Percentiles rank a stretch among this genome's conserved stretches.
These are phyloP conservation scores for Fraxinus anomala DNA, from an alignment of 257 asterid genomes.

Conservation along the genomic window DNA sequence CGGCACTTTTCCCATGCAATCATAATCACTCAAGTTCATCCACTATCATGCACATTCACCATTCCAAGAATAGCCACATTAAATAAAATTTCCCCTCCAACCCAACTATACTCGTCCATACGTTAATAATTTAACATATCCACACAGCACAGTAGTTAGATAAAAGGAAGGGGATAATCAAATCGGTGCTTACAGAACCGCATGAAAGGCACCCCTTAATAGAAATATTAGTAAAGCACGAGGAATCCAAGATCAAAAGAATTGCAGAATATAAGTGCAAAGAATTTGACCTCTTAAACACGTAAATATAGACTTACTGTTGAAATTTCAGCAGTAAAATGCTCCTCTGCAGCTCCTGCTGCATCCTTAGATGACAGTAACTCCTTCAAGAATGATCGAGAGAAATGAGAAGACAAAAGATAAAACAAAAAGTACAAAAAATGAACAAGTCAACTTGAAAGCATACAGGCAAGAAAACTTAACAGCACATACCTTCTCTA, in stretches of 20 bases:
- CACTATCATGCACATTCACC: neutral
- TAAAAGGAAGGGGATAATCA: slow-evolving; percentile 1
- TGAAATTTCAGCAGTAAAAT: slow-evolving; percentile 69
- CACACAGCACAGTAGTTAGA: slow-evolving; percentile 5
- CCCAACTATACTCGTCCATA: neutral
- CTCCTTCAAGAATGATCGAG: neutral
- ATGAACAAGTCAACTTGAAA: slow-evolving; percentile 12
- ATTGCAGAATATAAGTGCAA: neutral
- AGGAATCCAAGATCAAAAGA: slow-evolving; percentile 6
- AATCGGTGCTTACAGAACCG: neutral
- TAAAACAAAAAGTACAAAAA: slow-evolving; percentile 6
- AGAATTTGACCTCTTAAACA: neutral
- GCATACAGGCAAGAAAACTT: neutral
- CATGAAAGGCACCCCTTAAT: neutral
- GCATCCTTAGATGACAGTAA: slow-evolving; percentile 67
- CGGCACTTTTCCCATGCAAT: neutral
- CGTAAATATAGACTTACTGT: slow-evolving; percentile 51
- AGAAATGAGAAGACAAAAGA: slow-evolving; percentile 18
- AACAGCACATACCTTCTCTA: slow-evolving; percentile 35
- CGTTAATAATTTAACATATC: neutral
- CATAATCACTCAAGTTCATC: neutral
- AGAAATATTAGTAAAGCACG: slow-evolving; percentile 1
- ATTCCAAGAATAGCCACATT: neutral
- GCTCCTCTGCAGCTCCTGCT: slow-evolving; percentile 69
- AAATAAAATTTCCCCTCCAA: neutral